Evolutionary conservation across 1,284 basidiomycete genomes (phyloP).

Genomic region (Amylostereum areolatum): DNA sequence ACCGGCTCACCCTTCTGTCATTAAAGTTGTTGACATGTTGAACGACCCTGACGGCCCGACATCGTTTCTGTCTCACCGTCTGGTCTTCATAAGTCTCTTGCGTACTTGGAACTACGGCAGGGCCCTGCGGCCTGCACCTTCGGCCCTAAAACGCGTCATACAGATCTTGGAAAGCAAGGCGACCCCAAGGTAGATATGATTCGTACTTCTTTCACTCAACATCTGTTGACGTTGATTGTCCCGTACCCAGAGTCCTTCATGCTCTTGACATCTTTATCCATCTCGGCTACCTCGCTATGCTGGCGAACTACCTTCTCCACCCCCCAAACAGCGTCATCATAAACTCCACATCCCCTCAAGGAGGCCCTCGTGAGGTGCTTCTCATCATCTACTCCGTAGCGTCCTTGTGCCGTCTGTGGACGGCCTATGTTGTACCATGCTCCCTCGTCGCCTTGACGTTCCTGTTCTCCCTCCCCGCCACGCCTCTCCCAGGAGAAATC

Average conservation of each 20-base stretch:
- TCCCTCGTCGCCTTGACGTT: slow-evolving; percentile 27
- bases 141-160: slow-evolving; percentile 13
- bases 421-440: slow-evolving; percentile 19
- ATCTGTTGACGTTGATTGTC: neutral
- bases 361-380: slow-evolving; percentile 29
- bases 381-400: slow-evolving; percentile 32
- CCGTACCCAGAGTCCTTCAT: slow-evolving; percentile 37
- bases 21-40: slow-evolving; percentile 41
- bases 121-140: neutral
- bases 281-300: slow-evolving; percentile 31
- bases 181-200: slow-evolving; percentile 35
- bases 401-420: slow-evolving; percentile 22
- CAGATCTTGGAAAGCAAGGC: slow-evolving; percentile 30
- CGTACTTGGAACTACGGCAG: slow-evolving; percentile 39
- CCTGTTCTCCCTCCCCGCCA: slow-evolving; percentile 23
- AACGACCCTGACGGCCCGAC: slow-evolving; percentile 22
- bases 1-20: neutral
- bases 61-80: slow-evolving; percentile 32
- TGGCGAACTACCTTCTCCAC: slow-evolving; percentile 38
- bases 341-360: slow-evolving; percentile 12
- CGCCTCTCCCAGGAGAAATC: slow-evolving; percentile 31
- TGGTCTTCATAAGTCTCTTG: slow-evolving; percentile 34
- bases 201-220: neutral
- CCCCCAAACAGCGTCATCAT: slow-evolving; percentile 30
- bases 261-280: slow-evolving; percentile 35